Conservation (phyloP, 192 early-diverging fungal species). For the Diversispora epigaea region DNA sequence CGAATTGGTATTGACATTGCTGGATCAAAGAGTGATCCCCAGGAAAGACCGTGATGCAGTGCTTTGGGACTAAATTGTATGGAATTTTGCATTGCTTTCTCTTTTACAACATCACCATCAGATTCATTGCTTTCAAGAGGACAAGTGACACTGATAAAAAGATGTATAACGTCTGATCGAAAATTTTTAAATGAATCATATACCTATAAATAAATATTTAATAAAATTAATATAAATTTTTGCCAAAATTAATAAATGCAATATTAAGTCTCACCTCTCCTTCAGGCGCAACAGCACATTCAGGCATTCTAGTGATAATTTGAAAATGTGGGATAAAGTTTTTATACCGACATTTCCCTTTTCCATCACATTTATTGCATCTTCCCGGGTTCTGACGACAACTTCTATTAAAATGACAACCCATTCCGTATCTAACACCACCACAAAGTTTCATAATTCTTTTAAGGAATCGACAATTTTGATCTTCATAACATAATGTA, state of each 20-base stretch:
- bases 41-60: constrained; percentile 40
- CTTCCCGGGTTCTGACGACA: constrained; percentile 23
- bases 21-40: constrained; percentile 47
- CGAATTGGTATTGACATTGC: constrained; percentile 45
- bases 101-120: background rate
- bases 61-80: constrained; percentile 42
- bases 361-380: constrained; percentile 32
- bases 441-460: constrained; percentile 41
- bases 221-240: constrained; percentile 12
- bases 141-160: constrained; percentile 42
- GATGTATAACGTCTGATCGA: constrained; percentile 48
- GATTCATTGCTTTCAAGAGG: constrained; percentile 23
- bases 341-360: constrained; percentile 36
- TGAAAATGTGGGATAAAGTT: constrained; percentile 47
- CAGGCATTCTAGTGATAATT: constrained; percentile 39
- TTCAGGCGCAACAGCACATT: constrained; percentile 31
- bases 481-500: background rate
- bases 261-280: constrained; percentile 33
- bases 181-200: constrained; percentile 50
- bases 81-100: constrained; percentile 33
- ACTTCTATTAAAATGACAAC: constrained; percentile 42
- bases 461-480: constrained; percentile 18
- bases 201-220: constrained; percentile 24
- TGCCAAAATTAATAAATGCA: background rate
- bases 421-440: constrained; percentile 47